Conservation (phyloP, 1,284 basidiomycete genomes). For the Cryptococcus wingfieldii region DNA sequence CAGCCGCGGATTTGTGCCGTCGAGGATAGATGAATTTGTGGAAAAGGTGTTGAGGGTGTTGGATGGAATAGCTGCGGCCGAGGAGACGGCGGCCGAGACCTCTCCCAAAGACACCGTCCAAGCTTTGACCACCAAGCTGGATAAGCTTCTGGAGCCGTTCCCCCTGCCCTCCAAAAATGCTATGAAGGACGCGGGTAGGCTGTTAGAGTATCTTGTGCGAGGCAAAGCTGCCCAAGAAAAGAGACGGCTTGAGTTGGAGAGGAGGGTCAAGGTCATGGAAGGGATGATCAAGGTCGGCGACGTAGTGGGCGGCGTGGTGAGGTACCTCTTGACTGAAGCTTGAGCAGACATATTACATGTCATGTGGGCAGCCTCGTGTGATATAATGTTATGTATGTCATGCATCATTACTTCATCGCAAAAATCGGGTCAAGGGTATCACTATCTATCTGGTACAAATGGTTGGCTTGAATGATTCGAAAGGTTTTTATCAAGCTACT, state of each 20-base stretch:
- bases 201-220: constrained; percentile 39
- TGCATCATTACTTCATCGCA: too few relatives aligned
- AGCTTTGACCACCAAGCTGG: constrained; percentile 24
- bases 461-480: too few relatives aligned
- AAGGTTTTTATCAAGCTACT: too few relatives aligned
- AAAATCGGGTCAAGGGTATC: too few relatives aligned
- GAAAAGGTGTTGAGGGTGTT: constrained; percentile 43
- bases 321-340: constrained; percentile 36
- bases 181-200: constrained; percentile 25
- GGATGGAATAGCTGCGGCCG: constrained; percentile 43
- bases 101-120: constrained; percentile 7
- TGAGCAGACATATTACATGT: background rate
- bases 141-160: constrained; percentile 19
- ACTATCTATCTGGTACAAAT: too few relatives aligned
- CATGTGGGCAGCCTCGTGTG: too few relatives aligned
- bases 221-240: constrained; percentile 41
- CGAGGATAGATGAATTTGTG: constrained; percentile 38
- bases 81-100: constrained; percentile 24
- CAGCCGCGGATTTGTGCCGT: constrained; percentile 25
- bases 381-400: too few relatives aligned
- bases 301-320: constrained; percentile 40
- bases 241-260: constrained; percentile 38
- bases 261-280: constrained; percentile 42
- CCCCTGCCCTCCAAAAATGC: constrained; percentile 40
- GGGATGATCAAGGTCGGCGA: constrained; percentile 46